Percentiles rank a stretch among this genome's conserved stretches.
Conservation (phyloP, 257 asterid genomes). For the Nyctanthes arbortristis region DNA sequence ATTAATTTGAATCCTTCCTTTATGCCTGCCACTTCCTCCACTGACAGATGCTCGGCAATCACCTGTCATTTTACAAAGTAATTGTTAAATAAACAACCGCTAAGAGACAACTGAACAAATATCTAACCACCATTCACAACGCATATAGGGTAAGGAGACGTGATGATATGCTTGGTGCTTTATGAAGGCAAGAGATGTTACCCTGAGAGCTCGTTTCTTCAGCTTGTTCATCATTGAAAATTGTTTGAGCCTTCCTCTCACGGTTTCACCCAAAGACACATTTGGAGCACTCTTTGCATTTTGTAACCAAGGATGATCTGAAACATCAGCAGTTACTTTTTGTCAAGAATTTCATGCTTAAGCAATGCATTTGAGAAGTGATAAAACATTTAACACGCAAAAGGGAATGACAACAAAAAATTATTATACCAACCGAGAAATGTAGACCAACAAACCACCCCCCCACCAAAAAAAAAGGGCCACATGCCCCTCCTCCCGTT, state of each 20-base stretch:
- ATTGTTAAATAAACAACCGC: neutral
- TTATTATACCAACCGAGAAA: no score
- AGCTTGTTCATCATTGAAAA: conserved; percentile 53
- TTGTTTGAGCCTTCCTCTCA: conserved; percentile 52
- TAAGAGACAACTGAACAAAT: neutral
- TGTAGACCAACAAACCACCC: no score
- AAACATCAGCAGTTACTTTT: conserved; percentile 2
- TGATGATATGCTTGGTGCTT: neutral
- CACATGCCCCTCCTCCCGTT: no score
- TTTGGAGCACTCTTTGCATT: conserved; percentile 53
- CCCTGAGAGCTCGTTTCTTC: conserved; percentile 56
- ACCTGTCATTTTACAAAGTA: conserved; percentile 32
- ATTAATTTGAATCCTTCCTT: conserved; percentile 43
- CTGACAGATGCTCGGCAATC: conserved; percentile 49
- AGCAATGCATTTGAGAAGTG: neutral
- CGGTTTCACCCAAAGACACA: conserved; percentile 50
- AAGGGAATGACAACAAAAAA: no score
- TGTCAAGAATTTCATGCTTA: neutral
- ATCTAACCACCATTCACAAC: neutral
- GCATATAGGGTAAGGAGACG: neutral
- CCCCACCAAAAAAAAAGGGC: no score
- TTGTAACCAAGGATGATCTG: conserved; percentile 57
- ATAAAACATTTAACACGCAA: neutral
- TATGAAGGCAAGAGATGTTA: conserved; percentile 19
- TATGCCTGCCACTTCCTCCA: conserved; percentile 48